These are phyloP conservation scores for Amauroascus verrucosus DNA, from an alignment of 2,329 filamentous ascomycete species.

Conservation along the genomic window DNA sequence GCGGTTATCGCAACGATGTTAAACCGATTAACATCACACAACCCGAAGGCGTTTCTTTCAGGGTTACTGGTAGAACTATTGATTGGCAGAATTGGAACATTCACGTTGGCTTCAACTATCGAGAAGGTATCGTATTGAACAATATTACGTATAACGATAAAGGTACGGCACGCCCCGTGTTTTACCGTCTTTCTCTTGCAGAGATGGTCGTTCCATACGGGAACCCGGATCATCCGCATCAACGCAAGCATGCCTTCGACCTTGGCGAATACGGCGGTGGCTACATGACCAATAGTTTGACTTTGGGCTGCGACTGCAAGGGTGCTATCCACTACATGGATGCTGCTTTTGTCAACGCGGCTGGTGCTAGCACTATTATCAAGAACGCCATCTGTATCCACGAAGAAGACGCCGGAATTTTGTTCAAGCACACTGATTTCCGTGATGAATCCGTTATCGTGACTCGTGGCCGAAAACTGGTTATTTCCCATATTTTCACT, in stretches of 20 bases:
- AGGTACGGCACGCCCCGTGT: conserved; percentile 63
- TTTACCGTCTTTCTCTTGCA: conserved; percentile 78
- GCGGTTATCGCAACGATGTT: conserved; percentile 66
- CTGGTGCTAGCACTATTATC: conserved; percentile 65
- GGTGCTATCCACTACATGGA: conserved; percentile 87
- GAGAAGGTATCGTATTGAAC: conserved; percentile 80
- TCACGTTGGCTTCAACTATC: conserved; percentile 90
- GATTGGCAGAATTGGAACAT: conserved; percentile 92
- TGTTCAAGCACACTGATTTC: conserved; percentile 94
- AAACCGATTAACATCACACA: conserved; percentile 85
- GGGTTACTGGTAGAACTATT: conserved; percentile 60
- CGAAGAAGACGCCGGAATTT: conserved; percentile 81
- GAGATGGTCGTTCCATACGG: conserved; percentile 85
- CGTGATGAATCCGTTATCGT: conserved; percentile 78
- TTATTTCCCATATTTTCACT: conserved; percentile 87
- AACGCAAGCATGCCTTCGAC: conserved; percentile 41
- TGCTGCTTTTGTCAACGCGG: conserved; percentile 68
- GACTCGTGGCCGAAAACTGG: conserved; percentile 72
- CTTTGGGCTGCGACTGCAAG: conserved; percentile 55
- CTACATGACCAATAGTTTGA: conserved; percentile 41
- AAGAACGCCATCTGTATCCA: conserved; percentile 95
- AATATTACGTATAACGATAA: conserved; percentile 87
- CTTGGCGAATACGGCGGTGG: conserved; percentile 40
- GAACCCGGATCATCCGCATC: conserved; percentile 41
- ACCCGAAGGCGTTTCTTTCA: conserved; percentile 81